Evolutionary conservation across 176 grass and related monocot genomes (phyloP).

Genomic region (Thinopyrum elongatum): DNA sequence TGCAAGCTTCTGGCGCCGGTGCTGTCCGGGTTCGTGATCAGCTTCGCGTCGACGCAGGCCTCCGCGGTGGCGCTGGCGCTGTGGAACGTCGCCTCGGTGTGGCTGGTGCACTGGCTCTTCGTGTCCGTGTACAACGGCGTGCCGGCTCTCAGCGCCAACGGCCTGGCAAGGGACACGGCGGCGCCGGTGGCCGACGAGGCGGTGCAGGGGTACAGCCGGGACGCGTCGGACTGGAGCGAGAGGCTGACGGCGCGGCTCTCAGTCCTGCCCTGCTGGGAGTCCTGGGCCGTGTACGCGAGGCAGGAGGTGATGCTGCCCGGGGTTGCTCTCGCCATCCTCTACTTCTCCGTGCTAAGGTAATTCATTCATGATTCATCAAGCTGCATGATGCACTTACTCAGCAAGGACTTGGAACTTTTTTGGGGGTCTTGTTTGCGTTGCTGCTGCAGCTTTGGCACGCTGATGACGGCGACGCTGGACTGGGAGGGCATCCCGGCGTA

Average conservation of each 20-base stretch:
- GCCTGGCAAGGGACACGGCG: slow-evolving; percentile 16
- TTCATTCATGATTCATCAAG: neutral
- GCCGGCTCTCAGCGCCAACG: slow-evolving; percentile 50
- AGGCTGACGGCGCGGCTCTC: slow-evolving; percentile 37
- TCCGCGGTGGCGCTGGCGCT: slow-evolving; percentile 58
- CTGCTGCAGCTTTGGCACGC: neutral
- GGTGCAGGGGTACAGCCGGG: neutral
- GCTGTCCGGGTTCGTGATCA: slow-evolving; percentile 74
- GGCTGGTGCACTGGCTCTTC: slow-evolving; percentile 72
- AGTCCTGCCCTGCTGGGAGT: slow-evolving; percentile 62
- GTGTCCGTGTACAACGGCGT: slow-evolving; percentile 63
- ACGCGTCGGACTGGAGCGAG: slow-evolving; percentile 30
- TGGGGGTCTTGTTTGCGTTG: neutral
- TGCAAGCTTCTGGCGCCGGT: slow-evolving; percentile 86
- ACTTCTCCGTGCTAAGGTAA: neutral
- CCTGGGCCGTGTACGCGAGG: slow-evolving; percentile 62
- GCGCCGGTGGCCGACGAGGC: neutral
- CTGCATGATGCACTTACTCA: too few relatives aligned
- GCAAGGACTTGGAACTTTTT: too few relatives aligned
- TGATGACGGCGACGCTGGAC: neutral
- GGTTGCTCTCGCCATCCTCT: neutral
- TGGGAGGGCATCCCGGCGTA: slow-evolving; percentile 52
- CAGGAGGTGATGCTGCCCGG: slow-evolving; percentile 43
- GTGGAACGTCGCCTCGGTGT: slow-evolving; percentile 63
- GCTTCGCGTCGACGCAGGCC: slow-evolving; percentile 65